A percentile compares a stretch with the other conserved stretches of the same genome.
These are phyloP conservation scores for Coelastrella sp. DNA, from an alignment of 139 green algal species.

Conservation along the genomic window DNA sequence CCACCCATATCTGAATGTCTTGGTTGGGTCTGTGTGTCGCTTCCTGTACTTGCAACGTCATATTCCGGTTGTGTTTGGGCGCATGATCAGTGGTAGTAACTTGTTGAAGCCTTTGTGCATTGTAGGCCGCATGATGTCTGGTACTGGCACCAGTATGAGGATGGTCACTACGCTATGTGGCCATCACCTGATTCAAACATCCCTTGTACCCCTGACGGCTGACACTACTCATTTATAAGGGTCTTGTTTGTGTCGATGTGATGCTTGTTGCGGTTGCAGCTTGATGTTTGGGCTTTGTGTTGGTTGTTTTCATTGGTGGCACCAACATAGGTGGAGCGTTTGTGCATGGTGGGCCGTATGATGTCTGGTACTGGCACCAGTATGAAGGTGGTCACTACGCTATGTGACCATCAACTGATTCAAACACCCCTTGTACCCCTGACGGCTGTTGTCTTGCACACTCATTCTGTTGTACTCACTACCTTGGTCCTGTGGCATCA, in stretches of 20 bases:
- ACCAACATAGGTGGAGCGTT: background rate
- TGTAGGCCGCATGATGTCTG: slow-evolving; percentile 35
- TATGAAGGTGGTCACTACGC: slow-evolving; percentile 36
- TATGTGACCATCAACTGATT: slow-evolving; percentile 19
- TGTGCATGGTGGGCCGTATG: background rate
- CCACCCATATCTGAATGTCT: no score
- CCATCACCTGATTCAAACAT: slow-evolving; percentile 16
- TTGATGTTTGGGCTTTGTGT: background rate
- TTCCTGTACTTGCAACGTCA: background rate
- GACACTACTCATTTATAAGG: no score
- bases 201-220: slow-evolving; percentile 43
- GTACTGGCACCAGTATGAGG: slow-evolving; percentile 50
- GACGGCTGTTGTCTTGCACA: background rate
- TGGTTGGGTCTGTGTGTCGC: no score
- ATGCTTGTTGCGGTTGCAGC: background rate
- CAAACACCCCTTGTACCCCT: slow-evolving; percentile 43
- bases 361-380: slow-evolving; percentile 51
- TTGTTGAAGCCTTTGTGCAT: background rate
- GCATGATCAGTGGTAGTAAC: background rate
- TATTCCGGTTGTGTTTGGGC: background rate
- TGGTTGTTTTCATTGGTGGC: background rate
- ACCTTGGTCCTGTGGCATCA: no score
- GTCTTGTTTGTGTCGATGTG: no score
- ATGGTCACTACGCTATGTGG: slow-evolving; percentile 30
- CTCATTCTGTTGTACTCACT: background rate